phyloP scores from a whole-genome alignment of 163 green algal species.

The Chlorella variabilis region DNA sequence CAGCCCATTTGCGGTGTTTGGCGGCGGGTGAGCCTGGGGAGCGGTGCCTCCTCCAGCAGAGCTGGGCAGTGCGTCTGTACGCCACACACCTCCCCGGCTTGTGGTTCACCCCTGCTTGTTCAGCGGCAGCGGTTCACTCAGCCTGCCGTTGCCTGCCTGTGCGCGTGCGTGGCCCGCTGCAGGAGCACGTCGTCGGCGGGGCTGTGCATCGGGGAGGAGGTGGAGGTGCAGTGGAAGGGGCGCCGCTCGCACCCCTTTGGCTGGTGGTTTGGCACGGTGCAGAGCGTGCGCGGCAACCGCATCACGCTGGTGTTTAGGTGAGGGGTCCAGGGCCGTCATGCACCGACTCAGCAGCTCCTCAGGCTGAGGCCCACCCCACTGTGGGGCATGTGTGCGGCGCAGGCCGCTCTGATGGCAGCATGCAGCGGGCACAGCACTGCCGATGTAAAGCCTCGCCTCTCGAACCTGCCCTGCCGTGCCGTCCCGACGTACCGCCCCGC shows the following conservation, averaged over 20 bases:
- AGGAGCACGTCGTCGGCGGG: not conserved
- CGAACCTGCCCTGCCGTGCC: not conserved
- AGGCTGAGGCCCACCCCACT: no score
- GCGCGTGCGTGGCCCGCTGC: no score
- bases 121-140: not conserved
- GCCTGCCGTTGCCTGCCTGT: no score
- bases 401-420: no score
- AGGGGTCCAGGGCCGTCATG: no score
- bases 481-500: not conserved
- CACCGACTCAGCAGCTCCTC: not conserved
- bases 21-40: not conserved
- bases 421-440: no score
- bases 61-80: not conserved
- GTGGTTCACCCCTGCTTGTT: not conserved
- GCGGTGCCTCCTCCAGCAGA: not conserved
- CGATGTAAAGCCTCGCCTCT: not conserved
- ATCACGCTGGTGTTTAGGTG: slow-evolving; percentile 32
- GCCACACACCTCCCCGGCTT: no score
- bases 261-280: slow-evolving; percentile 39
- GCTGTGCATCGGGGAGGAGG: slow-evolving; percentile 11
- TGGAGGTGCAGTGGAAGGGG: slow-evolving; percentile 44
- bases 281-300: slow-evolving; percentile 7
- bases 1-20: slow-evolving; percentile 11
- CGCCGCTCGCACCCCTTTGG: slow-evolving; percentile 31
- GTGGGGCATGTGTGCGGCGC: no score